Base-by-base conservation (phyloP, 2,329 filamentous ascomycete genomes). In the Ophiocordyceps camponoti-leonardi region DNA sequence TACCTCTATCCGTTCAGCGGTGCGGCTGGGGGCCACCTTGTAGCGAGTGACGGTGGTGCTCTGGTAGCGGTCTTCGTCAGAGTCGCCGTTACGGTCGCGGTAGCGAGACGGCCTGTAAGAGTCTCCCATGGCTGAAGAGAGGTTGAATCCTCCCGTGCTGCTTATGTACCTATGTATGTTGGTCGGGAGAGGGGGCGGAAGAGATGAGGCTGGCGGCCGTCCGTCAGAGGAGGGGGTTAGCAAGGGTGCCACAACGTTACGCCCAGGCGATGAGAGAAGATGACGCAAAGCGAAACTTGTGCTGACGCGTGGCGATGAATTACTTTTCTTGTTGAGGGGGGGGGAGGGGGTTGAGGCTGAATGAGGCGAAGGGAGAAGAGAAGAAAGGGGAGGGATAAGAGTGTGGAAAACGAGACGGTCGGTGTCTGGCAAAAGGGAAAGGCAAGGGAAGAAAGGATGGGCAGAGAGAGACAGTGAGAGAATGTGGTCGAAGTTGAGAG, bases 41-140 rank as follows among this genome's bases (percentile, higher is more conserved):
- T 74, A 74, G 46, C 71, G 66, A 49, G 66, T 68, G 45, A 73
- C 64, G n/a, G 67, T 72, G 6, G 68, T 67, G 48, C 59, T 63
- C 53, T 61, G 63, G 58, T 66, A 67, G 40, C 60, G 58, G 44
- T 72, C 68, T 46, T 72, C 70, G 49, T 69, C 66, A 14, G 59
- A 64, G 42, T 57, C 57, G 49, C 50, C 54, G 44, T 61, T 59
- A 44, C 53, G 52, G 40, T 58, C 57, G 45, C 62, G 60, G 50
- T 61, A 63, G 49, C 60, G 58, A 49, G 59, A 52, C n/a, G 43
- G 28, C 41, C 47, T 40, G 47, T 48, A 46, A 18, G 43, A 19
- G 31, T 48, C 47, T 18, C 42, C 40, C 47, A 48, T 48, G 45
- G 43, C 47, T 23, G 10, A 5, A 18, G 35, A 39, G 35, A 19